Conservation (phyloP, 768 basidiomycete species). For the Austroboletus eburneus region DNA sequence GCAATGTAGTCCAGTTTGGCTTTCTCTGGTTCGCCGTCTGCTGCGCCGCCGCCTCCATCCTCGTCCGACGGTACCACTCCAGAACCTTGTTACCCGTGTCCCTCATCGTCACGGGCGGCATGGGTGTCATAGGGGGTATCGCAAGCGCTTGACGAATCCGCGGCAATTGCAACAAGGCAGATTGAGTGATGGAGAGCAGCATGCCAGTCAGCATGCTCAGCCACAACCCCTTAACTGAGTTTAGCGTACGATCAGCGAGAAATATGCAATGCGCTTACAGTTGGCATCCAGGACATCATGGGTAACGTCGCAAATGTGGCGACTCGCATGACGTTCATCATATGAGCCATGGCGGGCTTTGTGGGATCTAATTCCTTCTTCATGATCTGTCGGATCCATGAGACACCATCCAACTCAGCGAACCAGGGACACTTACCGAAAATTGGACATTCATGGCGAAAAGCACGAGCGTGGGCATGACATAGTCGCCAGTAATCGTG, state of each 20-base stretch:
- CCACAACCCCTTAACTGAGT: conserved; percentile 45
- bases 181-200: conserved; percentile 43
- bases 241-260: background rate
- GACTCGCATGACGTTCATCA: conserved; percentile 63
- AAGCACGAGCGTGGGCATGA: conserved; percentile 60
- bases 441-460: conserved; percentile 67
- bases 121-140: conserved; percentile 25
- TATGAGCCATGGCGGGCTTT: conserved; percentile 55
- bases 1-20: conserved; percentile 23
- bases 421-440: conserved; percentile 41
- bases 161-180: conserved; percentile 39
- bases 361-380: conserved; percentile 52
- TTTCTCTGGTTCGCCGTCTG: conserved; percentile 10
- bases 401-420: background rate
- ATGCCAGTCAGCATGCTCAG: conserved; percentile 56
- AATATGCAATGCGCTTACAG: conserved; percentile 43
- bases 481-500: conserved; percentile 72
- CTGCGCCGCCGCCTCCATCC: background rate
- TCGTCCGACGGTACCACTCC: conserved; percentile 16
- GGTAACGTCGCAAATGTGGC: conserved; percentile 50
- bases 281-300: conserved; percentile 56
- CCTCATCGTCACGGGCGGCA: conserved; percentile 26
- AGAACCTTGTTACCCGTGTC: conserved; percentile 19
- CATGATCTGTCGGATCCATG: conserved; percentile 32
- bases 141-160: conserved; percentile 37